These are phyloP conservation scores for Escallonia herrerae DNA, from an alignment of 129 eudicot genomes.

Conservation along the genomic window DNA sequence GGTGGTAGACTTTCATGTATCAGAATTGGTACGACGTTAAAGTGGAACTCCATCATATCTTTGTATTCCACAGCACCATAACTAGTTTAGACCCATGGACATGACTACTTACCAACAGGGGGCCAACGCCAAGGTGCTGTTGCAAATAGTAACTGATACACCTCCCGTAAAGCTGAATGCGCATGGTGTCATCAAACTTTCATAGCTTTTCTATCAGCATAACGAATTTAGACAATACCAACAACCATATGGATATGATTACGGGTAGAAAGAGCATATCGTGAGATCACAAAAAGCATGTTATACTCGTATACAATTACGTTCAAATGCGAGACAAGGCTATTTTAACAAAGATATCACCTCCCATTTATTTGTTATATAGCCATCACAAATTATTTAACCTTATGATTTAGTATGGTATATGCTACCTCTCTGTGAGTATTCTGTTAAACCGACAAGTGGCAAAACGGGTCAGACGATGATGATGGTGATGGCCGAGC, in stretches of 20 bases:
- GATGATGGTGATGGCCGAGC: slow-evolving; percentile 26
- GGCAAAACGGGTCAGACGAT: slow-evolving; percentile 43
- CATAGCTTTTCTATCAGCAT: neutral
- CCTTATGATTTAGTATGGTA: slow-evolving; percentile 4
- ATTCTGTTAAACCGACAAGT: slow-evolving; percentile 31
- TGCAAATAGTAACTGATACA: neutral
- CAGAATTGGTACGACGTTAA: neutral
- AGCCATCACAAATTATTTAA: slow-evolving; percentile 9
- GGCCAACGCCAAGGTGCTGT: neutral
- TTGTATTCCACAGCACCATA: neutral
- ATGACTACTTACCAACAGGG: neutral
- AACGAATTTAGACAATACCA: neutral
- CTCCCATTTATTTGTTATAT: neutral
- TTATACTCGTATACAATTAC: neutral
- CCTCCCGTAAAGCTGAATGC: neutral
- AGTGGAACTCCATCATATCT: neutral
- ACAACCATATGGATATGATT: neutral
- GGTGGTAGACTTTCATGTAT: slow-evolving; percentile 1
- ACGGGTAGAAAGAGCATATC: neutral
- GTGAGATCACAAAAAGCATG: neutral
- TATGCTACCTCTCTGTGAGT: neutral
- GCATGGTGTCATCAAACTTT: too few species aligned
- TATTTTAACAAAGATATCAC: neutral
- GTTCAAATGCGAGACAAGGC: neutral
- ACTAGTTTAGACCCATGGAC: neutral